A percentile compares a stretch with the other conserved stretches of the same genome.
Conservation (phyloP, 2,329 filamentous ascomycete genomes). For the Biscogniauxia mediterranea region DNA sequence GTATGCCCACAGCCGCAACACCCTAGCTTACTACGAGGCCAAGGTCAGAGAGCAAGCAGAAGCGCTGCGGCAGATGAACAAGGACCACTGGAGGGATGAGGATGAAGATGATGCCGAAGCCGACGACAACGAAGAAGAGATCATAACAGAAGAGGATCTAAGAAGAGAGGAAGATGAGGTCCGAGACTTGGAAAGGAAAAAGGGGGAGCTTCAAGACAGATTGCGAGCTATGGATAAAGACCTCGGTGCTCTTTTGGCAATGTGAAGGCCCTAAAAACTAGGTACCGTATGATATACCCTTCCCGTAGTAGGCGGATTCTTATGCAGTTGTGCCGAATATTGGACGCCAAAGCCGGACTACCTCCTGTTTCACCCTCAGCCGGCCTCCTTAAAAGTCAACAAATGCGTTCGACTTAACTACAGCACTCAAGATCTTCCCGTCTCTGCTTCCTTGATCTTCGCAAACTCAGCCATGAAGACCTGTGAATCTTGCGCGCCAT, state of each 20-base stretch:
- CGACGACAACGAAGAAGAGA: conserved; percentile 38
- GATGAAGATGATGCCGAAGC: conserved; percentile 54
- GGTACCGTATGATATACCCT: background rate
- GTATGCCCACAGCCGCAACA: conserved; percentile 68
- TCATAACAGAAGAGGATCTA: conserved; percentile 67
- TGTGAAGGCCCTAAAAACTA: conserved; percentile 37
- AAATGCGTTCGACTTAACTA: background rate
- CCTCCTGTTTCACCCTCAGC: background rate
- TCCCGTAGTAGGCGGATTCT: background rate
- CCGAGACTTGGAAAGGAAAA: conserved; percentile 54
- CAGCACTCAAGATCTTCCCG: background rate
- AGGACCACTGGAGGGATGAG: conserved; percentile 55
- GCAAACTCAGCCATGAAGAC: conserved; percentile 63
- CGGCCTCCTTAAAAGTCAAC: background rate
- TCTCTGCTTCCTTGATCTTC: conserved; percentile 37
- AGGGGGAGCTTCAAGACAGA: conserved; percentile 53
- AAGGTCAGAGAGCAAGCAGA: conserved; percentile 74
- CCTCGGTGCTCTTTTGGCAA: conserved; percentile 51
- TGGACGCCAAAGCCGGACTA: background rate
- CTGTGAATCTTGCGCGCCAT: conserved; percentile 63
- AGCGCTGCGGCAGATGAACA: conserved; percentile 72
- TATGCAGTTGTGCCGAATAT: no score
- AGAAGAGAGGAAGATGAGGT: conserved; percentile 67
- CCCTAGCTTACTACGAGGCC: conserved; percentile 76
- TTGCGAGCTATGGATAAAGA: conserved; percentile 56